These are phyloP conservation scores for Plasmodium gonderi DNA, from an alignment of 169 alveolate species.

Conservation along the genomic window DNA sequence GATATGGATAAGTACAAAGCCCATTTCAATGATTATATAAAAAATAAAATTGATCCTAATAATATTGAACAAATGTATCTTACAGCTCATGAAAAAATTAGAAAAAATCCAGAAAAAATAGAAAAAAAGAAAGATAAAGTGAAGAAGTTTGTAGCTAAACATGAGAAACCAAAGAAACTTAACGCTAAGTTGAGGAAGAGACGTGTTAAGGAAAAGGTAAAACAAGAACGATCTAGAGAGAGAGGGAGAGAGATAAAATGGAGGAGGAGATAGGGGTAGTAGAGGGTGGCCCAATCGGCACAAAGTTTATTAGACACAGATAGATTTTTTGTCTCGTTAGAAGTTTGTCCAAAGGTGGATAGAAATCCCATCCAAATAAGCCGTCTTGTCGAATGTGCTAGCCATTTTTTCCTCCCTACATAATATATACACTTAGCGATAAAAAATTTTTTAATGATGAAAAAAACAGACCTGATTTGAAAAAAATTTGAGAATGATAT, in stretches of 20 bases:
- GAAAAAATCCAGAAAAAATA: slow-evolving; percentile 94
- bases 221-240: not conserved
- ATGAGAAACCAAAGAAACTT: slow-evolving; percentile 91
- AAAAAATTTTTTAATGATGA: slow-evolving; percentile 65
- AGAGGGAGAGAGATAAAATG: not conserved
- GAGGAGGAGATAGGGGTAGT: no score
- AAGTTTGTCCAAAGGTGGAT: no score
- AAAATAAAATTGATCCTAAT: slow-evolving; percentile 94
- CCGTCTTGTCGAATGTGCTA: no score
- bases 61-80: slow-evolving; percentile 96
- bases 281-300: no score
- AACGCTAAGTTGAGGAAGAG: slow-evolving; percentile 93
- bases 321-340: no score
- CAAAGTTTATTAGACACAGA: no score
- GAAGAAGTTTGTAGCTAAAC: slow-evolving; percentile 90
- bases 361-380: no score
- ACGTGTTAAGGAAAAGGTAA: slow-evolving; percentile 93
- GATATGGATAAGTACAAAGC: slow-evolving; percentile 95
- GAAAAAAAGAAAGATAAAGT: slow-evolving; percentile 89
- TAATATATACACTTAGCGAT: not conserved
- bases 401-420: no score
- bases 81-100: slow-evolving; percentile 97
- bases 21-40: slow-evolving; percentile 96
- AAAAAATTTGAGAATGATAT: slow-evolving; percentile 61
- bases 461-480: slow-evolving; percentile 73